Evolutionary conservation across 345 rosid genomes (phyloP), one percentile per base, ranked within the genome.

Genomic region (Leavenworthia alabamica): DNA sequence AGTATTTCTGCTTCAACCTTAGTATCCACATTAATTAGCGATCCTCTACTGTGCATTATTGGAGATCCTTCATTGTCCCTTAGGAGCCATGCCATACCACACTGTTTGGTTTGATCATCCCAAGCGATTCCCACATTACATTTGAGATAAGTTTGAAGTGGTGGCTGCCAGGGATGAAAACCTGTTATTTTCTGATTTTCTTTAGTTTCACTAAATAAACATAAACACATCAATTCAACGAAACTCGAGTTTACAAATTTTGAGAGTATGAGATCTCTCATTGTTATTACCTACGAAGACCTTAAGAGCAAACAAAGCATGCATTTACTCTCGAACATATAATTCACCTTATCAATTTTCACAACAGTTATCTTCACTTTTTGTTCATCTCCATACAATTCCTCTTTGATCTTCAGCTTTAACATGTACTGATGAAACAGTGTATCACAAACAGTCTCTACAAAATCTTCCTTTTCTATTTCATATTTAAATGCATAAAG

Each of bases 321-420:
- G 70, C 72, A 71, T 41, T 77, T 80, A 77, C 88, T 76, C 76
- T 88, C 91, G 0, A 74, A 74, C 17, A 89, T 67, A 65, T 80
- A 86, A 67, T 80, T 75, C 57, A 84, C 76, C 68, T 62, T 73
- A 44, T 86, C 91, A 2, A 82, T 83, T 77, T 82, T 90, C 35
- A 88, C 83, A 7, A 86, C 78, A 0, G 94, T 90, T 66, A 75
- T 77, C 72, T 88, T 90, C 68, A 86, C 86, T 74, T 84, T 84
- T 60, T 80, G 90, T 59, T 90, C 97, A 8, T 90, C 97, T 0
- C 85, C 89, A 67, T 88, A 86, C 23, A 60, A 70, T 72, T 90
- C 96, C 82, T 90, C 96, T 71, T 90, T 90, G 74, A 90, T 81
- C 77, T 88, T 90, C 7, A 90, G 94, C 85, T 60, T 79, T 47